Base-by-base conservation (phyloP, 1,139 yeast species). In the Yarrowia galli region DNA sequence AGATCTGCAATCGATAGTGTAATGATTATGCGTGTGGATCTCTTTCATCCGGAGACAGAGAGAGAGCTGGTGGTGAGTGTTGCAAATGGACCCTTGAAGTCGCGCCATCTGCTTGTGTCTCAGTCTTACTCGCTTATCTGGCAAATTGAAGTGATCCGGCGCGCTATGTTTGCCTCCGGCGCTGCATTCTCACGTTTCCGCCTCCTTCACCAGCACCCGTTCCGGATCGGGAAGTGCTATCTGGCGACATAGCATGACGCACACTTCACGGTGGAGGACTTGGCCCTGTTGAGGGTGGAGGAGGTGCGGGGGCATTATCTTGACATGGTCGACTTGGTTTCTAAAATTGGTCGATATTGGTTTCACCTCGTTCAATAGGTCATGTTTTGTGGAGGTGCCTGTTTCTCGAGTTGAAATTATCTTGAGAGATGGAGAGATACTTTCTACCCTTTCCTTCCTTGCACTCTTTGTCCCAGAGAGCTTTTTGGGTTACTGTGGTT, bases 141-240 rank as follows among this genome's bases (percentile, higher is more conserved):
- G 23, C 25, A 15, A 25, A 16, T 20, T 20, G 58, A 35, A 35
- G 53, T 48, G 42, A 51, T 51, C 42, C 40, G 56, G 56, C 56
- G 40, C 32, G 56, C 40, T 18, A 51, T 22, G 32, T 53, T 53
- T 20, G 60, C 42, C 22, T 36, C 20, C 35, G 22, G 20, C 60
- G 45, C 60, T 36, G 45, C 60, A 53, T 53, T 53, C 45, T 10
- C 60, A 53, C 60, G 45, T 36, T 36, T 40, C 60, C 43, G 60
- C 25, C 60, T 40, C 58, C 28, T 51, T 51, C 32, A 53, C 32
- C 60, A 23, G 32, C 45, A 2, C 4, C 6, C 5, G 35, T 36
- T 8, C 60, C 60, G 60, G 60, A 53, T 53, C 23, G 22, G 60
- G 60, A 53, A 53, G 60, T 18, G 43, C 28, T 35, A 36, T 36